A percentile compares a stretch with the other conserved stretches of the same genome.
Evolutionary conservation across 1,139 yeast genomes (phyloP).

Genomic region (Zygoascus meyerae): DNA sequence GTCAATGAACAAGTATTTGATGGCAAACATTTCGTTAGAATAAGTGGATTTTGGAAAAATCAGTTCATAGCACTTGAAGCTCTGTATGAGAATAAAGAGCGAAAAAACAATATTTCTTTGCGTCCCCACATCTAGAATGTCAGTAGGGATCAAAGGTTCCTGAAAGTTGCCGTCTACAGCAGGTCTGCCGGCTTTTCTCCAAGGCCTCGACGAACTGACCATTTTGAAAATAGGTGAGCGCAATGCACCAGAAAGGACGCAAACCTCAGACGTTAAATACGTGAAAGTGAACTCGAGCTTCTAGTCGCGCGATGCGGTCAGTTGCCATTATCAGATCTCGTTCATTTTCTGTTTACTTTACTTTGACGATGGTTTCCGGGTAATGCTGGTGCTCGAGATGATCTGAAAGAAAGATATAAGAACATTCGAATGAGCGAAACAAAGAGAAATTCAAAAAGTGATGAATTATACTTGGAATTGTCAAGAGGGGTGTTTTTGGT

Average conservation of each 20-base stretch:
- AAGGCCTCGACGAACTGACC: not conserved
- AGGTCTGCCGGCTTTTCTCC: not conserved
- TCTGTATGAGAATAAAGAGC: slow-evolving; percentile 66
- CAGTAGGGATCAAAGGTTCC: slow-evolving; percentile 32
- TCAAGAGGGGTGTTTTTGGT: too few relatives aligned
- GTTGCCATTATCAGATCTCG: too few relatives aligned
- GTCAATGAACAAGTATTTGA: slow-evolving; percentile 71
- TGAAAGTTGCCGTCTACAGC: not conserved
- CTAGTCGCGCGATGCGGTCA: not conserved
- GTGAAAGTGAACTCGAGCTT: not conserved
- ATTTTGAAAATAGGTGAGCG: too few relatives aligned
- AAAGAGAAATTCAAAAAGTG: too few relatives aligned
- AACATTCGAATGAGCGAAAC: too few relatives aligned
- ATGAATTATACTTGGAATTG: too few relatives aligned
- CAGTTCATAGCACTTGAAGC: slow-evolving; percentile 75
- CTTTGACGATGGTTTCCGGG: too few relatives aligned
- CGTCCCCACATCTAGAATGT: slow-evolving; percentile 62
- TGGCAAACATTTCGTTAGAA: slow-evolving; percentile 49
- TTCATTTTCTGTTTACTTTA: too few relatives aligned
- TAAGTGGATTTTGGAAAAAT: slow-evolving; percentile 37
- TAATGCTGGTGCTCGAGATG: too few relatives aligned
- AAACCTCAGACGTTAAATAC: not conserved
- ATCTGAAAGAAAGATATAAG: too few relatives aligned
- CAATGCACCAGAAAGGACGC: too few relatives aligned
- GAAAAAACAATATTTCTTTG: slow-evolving; percentile 66